Conservation (phyloP, 768 basidiomycete species). For the Filobasidium wieringae region DNA sequence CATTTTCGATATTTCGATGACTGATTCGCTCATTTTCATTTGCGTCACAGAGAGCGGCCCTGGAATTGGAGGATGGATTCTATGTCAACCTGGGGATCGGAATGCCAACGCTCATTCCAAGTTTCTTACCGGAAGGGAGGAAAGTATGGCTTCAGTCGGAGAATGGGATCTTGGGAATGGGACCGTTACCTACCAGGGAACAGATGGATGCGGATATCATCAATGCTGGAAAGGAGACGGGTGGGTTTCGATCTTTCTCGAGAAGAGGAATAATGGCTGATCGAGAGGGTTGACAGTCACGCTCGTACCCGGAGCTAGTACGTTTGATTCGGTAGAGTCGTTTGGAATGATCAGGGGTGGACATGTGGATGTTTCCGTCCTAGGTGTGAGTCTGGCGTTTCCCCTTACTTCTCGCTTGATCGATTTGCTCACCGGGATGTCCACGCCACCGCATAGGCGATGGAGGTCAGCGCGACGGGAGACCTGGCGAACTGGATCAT, state of each 20-base stretch:
- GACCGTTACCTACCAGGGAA: conserved; percentile 68
- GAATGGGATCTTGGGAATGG: conserved; percentile 66
- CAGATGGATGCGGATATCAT: conserved; percentile 60
- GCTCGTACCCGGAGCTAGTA: conserved; percentile 72
- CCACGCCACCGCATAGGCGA: conserved; percentile 27
- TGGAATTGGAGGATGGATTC: conserved; percentile 42
- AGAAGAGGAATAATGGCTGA: not conserved
- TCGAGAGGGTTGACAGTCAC: conserved; percentile 45
- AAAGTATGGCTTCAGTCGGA: conserved; percentile 85
- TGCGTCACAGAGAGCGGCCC: conserved; percentile 12
- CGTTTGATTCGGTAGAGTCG: conserved; percentile 84
- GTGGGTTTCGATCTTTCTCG: not conserved
- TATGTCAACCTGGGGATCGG: conserved; percentile 84
- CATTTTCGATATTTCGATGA: not conserved
- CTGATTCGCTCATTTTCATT: not conserved
- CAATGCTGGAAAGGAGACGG: conserved; percentile 87
- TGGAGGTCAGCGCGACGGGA: conserved; percentile 78
- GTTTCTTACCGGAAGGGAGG: conserved; percentile 59
- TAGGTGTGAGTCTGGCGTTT: conserved; percentile 54
- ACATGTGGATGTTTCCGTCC: conserved; percentile 79
- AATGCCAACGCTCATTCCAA: conserved; percentile 80
- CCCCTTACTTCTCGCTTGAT: too few species aligned
- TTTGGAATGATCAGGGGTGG: conserved; percentile 96
- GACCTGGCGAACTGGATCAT: conserved; percentile 98
- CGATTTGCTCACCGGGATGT: not conserved